phyloP scores from a whole-genome alignment of 148 eudicot genomes.

The Cornus florida region DNA sequence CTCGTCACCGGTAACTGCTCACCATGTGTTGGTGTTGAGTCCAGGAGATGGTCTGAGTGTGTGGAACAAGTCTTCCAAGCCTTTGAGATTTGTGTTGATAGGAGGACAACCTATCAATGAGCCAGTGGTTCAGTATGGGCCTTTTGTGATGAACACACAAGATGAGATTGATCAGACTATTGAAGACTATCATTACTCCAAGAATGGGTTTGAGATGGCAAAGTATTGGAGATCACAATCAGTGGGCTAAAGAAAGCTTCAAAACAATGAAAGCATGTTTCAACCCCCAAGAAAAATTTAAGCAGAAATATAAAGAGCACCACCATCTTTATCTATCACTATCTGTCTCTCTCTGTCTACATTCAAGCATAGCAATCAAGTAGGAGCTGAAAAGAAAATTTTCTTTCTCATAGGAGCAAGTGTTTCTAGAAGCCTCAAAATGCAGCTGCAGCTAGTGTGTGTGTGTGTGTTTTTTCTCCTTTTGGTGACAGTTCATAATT shows the following conservation, averaged over 20 bases:
- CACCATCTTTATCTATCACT: not conserved
- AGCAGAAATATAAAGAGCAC: not conserved
- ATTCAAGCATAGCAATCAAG: not conserved
- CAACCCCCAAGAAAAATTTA: not conserved
- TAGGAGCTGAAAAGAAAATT: not conserved
- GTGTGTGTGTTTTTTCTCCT: not conserved
- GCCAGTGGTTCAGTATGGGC: conserved; percentile 91
- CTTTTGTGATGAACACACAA: conserved; percentile 96
- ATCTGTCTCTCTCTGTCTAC: not conserved
- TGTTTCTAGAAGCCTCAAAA: conserved; percentile 23
- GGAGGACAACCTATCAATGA: conserved; percentile 84
- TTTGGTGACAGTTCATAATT: conserved; percentile 1
- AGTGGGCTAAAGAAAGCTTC: conserved; percentile 1
- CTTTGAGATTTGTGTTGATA: conserved; percentile 61
- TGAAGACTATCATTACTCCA: conserved; percentile 62
- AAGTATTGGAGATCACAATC: conserved; percentile 65
- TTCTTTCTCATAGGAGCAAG: not conserved
- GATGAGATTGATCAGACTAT: conserved; percentile 82
- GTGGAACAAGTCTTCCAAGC: conserved; percentile 61
- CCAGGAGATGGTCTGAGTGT: conserved; percentile 77
- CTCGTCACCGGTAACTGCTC: conserved; percentile 45
- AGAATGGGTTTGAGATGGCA: conserved; percentile 91
- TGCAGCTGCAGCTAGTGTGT: not conserved
- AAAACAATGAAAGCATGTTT: not conserved
- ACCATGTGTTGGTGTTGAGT: conserved; percentile 67